Percentiles rank a stretch among this genome's conserved stretches.
Conservation (phyloP, 345 rosid species). For the Moricandia moricandioides region DNA sequence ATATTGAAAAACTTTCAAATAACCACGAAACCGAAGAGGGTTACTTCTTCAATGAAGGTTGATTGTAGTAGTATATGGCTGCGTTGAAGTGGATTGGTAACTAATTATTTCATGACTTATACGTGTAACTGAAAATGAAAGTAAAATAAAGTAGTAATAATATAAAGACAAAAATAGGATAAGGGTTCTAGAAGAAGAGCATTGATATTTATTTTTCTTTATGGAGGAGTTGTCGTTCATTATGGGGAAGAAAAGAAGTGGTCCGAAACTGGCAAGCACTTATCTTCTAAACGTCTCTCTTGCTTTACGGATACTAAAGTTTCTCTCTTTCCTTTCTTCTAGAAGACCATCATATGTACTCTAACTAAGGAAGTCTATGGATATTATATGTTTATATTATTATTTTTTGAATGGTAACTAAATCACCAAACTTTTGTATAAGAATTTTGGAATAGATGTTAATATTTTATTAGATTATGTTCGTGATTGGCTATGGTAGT, state of each 20-base stretch:
- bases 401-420: no score
- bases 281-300: not conserved
- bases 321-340: constrained; percentile 15
- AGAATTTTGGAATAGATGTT: no score
- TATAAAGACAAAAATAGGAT: constrained; percentile 10
- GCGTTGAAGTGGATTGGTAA: constrained; percentile 13
- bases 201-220: constrained; percentile 4
- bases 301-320: constrained; percentile 16
- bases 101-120: constrained; percentile 3
- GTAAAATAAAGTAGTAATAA: not conserved
- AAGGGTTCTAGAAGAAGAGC: constrained; percentile 32
- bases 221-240: constrained; percentile 14
- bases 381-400: no score
- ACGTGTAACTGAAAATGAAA: not conserved
- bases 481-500: no score
- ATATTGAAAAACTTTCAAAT: not conserved
- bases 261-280: constrained; percentile 37
- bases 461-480: no score
- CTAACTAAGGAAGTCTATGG: no score
- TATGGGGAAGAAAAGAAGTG: constrained; percentile 17
- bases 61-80: constrained; percentile 11
- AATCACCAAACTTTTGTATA: no score
- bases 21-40: constrained; percentile 5
- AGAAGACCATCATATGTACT: not conserved
- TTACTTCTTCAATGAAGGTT: not conserved